Percentiles rank a stretch among this genome's conserved stretches.
phyloP scores from a whole-genome alignment of 2,329 filamentous ascomycete genomes.

The Lecanicillium sp. region DNA sequence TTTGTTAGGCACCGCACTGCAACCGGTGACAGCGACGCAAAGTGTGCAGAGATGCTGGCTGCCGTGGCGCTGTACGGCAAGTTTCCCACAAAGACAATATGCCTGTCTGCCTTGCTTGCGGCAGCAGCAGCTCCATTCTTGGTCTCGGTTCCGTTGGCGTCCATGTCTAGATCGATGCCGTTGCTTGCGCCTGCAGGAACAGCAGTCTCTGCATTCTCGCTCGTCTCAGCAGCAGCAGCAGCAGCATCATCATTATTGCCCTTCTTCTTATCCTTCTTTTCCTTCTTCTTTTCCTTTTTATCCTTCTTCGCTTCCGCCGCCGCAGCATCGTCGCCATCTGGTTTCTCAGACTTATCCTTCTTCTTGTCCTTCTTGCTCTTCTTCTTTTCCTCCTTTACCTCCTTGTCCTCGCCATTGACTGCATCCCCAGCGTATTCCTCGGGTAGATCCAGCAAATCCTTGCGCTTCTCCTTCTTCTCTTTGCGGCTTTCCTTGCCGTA shows the following conservation, averaged over 20 bases:
- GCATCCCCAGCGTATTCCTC: conserved; percentile 21
- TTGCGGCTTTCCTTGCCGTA: conserved; percentile 25
- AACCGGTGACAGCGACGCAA: conserved; percentile 52
- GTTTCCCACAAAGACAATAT: conserved; percentile 52
- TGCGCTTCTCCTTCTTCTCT: conserved; percentile 32
- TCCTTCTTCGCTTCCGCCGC: conserved; percentile 17
- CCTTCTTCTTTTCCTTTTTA: conserved; percentile 20
- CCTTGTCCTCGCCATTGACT: conserved; percentile 13
- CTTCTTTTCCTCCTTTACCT: conserved; percentile 11
- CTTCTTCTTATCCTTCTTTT: conserved; percentile 19
- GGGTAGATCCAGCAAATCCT: conserved; percentile 28
- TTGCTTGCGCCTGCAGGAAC: conserved; percentile 24
- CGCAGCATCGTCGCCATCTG: conserved; percentile 13
- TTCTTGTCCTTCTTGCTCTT: conserved; percentile 17
- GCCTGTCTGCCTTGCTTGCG: conserved; percentile 17
- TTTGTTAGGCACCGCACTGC: conserved; percentile 57
- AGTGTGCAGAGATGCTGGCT: conserved; percentile 63
- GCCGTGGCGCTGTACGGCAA: conserved; percentile 77
- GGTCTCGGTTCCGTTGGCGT: conserved; percentile 9
- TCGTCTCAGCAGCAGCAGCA: conserved; percentile 9
- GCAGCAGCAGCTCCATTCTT: conserved; percentile 5
- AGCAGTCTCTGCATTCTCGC: conserved; percentile 9
- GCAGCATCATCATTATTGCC: conserved; percentile 20
- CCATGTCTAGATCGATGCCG: conserved; percentile 8
- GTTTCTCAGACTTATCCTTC: conserved; percentile 11